Conservation (phyloP, 2,329 filamentous ascomycete genomes). For the Beauveria caledonica region DNA sequence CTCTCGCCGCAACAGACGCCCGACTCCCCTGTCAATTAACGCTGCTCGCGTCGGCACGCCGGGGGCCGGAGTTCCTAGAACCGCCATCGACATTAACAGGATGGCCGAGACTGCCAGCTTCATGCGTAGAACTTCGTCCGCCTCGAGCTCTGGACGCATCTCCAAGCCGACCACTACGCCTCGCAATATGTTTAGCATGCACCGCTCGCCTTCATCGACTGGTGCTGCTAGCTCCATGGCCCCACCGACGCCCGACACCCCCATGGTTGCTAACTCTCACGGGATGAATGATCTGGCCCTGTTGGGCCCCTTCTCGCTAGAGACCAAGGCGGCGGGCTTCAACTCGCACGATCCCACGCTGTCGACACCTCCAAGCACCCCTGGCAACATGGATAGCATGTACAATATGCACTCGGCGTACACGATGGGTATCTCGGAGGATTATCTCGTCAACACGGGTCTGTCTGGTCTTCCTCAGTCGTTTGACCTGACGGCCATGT, state of each 20-base stretch:
- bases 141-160: constrained; percentile 33
- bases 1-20: constrained; percentile 38
- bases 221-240: constrained; percentile 33
- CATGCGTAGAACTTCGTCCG: constrained; percentile 47
- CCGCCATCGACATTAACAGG: constrained; percentile 38
- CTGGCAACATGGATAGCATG: constrained; percentile 36
- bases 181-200: constrained; percentile 33
- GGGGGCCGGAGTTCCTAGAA: constrained; percentile 36
- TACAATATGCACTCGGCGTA: constrained; percentile 32
- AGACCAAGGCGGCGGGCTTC: constrained; percentile 23
- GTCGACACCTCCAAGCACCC: constrained; percentile 46
- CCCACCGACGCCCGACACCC: constrained; percentile 43
- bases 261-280: constrained; percentile 31
- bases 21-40: constrained; percentile 37
- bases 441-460: constrained; percentile 40
- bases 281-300: constrained; percentile 31
- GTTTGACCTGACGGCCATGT: constrained; percentile 31
- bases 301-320: constrained; percentile 24
- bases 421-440: constrained; percentile 35
- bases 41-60: constrained; percentile 32
- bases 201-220: constrained; percentile 33
- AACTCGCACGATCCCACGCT: constrained; percentile 35
- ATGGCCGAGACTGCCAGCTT: constrained; percentile 37
- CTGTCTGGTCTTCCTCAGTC: constrained; percentile 37
- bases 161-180: constrained; percentile 24